These are phyloP conservation scores for Calamus simplicifolius DNA, from an alignment of 176 grass and related monocot genomes.

Conservation along the genomic window DNA sequence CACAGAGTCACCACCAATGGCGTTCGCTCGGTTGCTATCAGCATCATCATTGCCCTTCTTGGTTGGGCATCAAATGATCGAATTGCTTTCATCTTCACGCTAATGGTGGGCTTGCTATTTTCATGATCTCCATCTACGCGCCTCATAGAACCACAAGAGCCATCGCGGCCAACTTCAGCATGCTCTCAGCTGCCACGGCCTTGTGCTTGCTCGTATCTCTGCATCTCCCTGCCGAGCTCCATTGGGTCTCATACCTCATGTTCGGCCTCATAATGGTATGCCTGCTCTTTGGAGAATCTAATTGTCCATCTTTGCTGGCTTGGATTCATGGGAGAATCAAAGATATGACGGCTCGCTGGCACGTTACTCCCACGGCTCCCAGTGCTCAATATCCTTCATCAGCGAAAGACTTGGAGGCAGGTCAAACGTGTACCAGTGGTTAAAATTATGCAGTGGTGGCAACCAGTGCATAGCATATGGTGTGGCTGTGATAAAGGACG, in stretches of 20 bases:
- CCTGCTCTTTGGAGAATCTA: not conserved
- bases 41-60: too few species aligned
- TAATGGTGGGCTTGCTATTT: not conserved
- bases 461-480: too few species aligned
- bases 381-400: too few species aligned
- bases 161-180: not conserved
- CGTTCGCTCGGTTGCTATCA: too few species aligned
- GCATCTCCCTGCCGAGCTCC: not conserved
- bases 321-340: not conserved
- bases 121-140: not conserved
- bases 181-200: not conserved
- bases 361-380: not conserved
- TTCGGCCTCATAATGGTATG: not conserved
- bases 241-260: not conserved
- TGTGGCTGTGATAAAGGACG: too few species aligned
- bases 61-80: too few species aligned
- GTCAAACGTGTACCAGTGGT: too few species aligned
- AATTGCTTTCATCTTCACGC: not conserved
- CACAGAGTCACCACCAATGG: too few species aligned
- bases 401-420: too few species aligned
- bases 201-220: not conserved
- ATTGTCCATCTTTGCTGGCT: not conserved
- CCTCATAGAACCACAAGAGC: not conserved
- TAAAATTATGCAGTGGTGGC: too few species aligned
- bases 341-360: not conserved